Conservation (phyloP, 768 basidiomycete species). For the Fomitopsis pulvina region DNA sequence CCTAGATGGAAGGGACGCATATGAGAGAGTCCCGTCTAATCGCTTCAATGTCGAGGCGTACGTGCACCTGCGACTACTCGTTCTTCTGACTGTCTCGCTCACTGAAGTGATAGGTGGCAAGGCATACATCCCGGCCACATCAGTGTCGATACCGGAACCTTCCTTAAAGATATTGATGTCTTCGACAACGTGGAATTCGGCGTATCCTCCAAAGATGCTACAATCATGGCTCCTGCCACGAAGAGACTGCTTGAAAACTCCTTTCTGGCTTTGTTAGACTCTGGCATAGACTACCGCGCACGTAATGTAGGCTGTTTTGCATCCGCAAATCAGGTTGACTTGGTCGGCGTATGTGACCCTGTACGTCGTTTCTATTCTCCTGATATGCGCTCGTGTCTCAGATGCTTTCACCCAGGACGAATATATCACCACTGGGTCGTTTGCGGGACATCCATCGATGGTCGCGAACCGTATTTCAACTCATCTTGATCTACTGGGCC, state of each 20-base stretch:
- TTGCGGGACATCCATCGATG: conserved; percentile 28
- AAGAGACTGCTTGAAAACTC: conserved; percentile 32
- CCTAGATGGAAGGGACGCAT: conserved; percentile 25
- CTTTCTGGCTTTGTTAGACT: conserved; percentile 40
- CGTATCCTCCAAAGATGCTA: conserved; percentile 29
- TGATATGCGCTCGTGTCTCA: neutral
- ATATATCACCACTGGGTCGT: conserved; percentile 25
- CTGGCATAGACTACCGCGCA: conserved; percentile 40
- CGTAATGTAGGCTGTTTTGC: conserved; percentile 37
- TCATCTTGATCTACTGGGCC: conserved; percentile 35
- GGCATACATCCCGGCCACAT: conserved; percentile 10
- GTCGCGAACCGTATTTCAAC: conserved; percentile 38
- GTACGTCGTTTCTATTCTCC: conserved; percentile 14
- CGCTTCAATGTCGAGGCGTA: conserved; percentile 30
- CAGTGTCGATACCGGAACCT: conserved; percentile 26
- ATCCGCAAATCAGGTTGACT: conserved; percentile 24
- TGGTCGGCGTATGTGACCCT: conserved; percentile 21
- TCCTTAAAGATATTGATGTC: conserved; percentile 29
- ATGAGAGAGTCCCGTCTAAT: conserved; percentile 24
- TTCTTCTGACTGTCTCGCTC: neutral
- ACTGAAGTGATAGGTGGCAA: neutral
- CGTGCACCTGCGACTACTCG: conserved; percentile 1
- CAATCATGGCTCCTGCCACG: conserved; percentile 27
- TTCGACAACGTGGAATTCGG: conserved; percentile 38
- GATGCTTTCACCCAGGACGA: conserved; percentile 25